Base-by-base conservation (phyloP, 805 yeast species). In the Ogataea trehaloabstinens region DNA sequence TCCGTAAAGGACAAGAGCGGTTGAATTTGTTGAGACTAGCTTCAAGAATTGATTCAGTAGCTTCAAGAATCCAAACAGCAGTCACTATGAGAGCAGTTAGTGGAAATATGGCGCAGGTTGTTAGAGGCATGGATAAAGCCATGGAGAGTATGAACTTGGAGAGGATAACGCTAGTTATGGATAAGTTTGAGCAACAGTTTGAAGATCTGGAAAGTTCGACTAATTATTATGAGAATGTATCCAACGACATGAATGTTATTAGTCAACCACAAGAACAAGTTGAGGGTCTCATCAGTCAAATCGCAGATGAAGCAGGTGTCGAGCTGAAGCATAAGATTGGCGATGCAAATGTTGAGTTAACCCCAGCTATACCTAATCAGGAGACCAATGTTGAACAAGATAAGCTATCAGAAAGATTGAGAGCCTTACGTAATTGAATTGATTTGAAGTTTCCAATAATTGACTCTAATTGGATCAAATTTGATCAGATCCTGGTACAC, bases 51-150 rank as follows among this genome's bases (percentile, higher is more conserved):
- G 99, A 93, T 64, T 91, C 98, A 0, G 99, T 93, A 18, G 95
- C 98, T 0, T 83, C 95, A 4, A 68, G 99, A 42, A 95, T 93
- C 2, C 97, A 91, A 54, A 93, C 99, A 0, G 99, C 99, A 0
- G 97, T 93, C 5, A 91, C 98, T 0, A 93, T 93, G 99, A 75
- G 96, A 49, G 80, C 86, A 35, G 96, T 93, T 8, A 87, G 96
- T 0, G 89, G 90, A 2, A 90, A 89, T 52, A 93, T 93, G 98
- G 78, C 93, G 6, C 80, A 76, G 34, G 98, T 91, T 10, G 93
- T 95, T 41, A 80, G 74, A 56, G 97, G 97, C 7, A 91, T 93
- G 98, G 99, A 93, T 62, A 81, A 78, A 55, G 99, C 99, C 1
- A 74, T 93, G 67, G 93, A 87, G 54, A 82, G 91, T 17, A 93